Base-by-base conservation (phyloP, 2,329 filamentous ascomycete species). In the Verticillium longisporum region DNA sequence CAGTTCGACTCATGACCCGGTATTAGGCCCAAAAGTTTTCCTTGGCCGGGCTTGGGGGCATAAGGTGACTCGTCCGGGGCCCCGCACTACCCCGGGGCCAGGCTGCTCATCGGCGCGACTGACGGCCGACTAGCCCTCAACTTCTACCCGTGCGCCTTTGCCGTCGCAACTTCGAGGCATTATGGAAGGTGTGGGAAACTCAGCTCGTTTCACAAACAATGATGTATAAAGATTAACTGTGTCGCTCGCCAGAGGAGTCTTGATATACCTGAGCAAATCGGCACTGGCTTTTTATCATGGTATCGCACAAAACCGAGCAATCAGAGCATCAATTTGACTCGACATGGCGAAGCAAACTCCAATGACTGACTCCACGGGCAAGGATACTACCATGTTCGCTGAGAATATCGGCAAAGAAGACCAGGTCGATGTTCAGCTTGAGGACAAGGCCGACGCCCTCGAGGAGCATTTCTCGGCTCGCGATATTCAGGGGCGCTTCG, bases 401-500 rank as follows among this genome's bases (percentile, higher is more conserved):
- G 15, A 32, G 54, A 10, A 4, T 15, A 41, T 41, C 31, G 34
- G 14, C 57, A 64, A 64, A 31, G 50, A 58, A 26, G 57, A 57
- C 18, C 18, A 50, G 18, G 50, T 57, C 14, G 57, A 64, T 34
- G 41, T 64, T n/a, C 59, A 64, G 14, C 26, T 59, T 33, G 7
- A 58, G 18, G 36, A n/a, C 36, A 55, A 58, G 15, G 26, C 31
- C 21, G 50, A 14, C 18, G 38, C 38, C 15, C 38, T 9, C 14
- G 15, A 45, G 14, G 38, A 58, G 9, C 57, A 61, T 21, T 45
- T 53, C 45, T 61, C 59, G 3, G 41, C 41, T 6, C 59, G 34
- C 18, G 69, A 70, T 33, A 67, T 70, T 5, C 69, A 71, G 6
- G 63, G 61, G 11, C 63, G 61, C 6, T 69, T 70, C 13, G 64